Conservation (phyloP, 257 asterid genomes). For the Buddleja alternifolia region DNA sequence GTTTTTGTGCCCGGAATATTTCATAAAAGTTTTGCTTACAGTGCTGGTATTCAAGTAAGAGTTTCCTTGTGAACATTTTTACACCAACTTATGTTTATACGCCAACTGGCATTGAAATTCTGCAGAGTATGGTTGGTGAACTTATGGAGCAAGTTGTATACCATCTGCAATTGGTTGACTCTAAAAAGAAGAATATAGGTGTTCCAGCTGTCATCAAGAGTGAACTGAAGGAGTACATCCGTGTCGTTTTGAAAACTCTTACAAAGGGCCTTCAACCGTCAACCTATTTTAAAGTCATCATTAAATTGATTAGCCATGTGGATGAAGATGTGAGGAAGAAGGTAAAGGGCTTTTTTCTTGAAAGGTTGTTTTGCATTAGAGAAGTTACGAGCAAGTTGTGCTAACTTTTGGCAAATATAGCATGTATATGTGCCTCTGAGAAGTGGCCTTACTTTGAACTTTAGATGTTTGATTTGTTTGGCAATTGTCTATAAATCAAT, state of each 20-base stretch:
- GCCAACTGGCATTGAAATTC: slow-evolving; percentile 28
- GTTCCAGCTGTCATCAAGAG: slow-evolving; percentile 59
- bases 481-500: not conserved
- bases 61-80: slow-evolving; percentile 5
- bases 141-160: slow-evolving; percentile 77
- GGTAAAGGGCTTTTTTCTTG: slow-evolving; percentile 45
- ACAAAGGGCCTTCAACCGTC: slow-evolving; percentile 62
- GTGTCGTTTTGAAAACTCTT: slow-evolving; percentile 52
- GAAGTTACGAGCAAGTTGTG: slow-evolving; percentile 11
- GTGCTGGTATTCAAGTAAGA: slow-evolving; percentile 8
- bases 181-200: slow-evolving; percentile 46
- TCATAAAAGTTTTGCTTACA: not conserved
- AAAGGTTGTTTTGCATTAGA: slow-evolving; percentile 11
- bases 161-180: slow-evolving; percentile 60
- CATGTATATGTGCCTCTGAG: slow-evolving; percentile 2
- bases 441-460: slow-evolving; percentile 9
- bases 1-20: not conserved
- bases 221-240: slow-evolving; percentile 68
- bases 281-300: slow-evolving; percentile 64
- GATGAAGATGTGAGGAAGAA: slow-evolving; percentile 67
- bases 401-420: not conserved
- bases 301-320: slow-evolving; percentile 57
- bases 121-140: slow-evolving; percentile 72
- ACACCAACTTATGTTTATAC: slow-evolving; percentile 2
- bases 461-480: not conserved